A percentile compares a stretch with the other conserved stretches of the same genome.
Conservation (phyloP, 805 yeast genomes). For the Naumovozyma castellii region DNA sequence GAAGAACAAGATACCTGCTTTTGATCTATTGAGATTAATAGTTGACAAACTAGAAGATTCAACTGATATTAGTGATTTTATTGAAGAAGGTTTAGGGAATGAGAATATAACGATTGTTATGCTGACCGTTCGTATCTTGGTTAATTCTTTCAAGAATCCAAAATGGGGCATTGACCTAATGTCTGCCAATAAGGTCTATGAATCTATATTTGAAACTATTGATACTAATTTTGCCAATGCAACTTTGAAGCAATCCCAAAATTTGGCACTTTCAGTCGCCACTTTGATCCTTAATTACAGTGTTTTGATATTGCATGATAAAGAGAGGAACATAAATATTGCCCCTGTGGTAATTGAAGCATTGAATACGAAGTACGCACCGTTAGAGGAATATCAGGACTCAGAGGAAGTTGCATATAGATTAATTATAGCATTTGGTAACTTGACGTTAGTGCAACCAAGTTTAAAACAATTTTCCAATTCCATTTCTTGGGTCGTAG, state of each 20-base stretch:
- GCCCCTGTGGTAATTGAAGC: conserved; percentile 26
- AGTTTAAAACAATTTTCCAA: conserved; percentile 23
- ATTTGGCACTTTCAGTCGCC: conserved; percentile 35
- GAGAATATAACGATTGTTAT: conserved; percentile 29
- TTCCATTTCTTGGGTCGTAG: conserved; percentile 26
- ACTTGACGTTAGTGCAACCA: conserved; percentile 34
- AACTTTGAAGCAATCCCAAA: conserved; percentile 22
- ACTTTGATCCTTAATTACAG: conserved; percentile 44
- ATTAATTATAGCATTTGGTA: conserved; percentile 52
- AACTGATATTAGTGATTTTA: conserved; percentile 31
- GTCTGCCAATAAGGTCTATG: conserved; percentile 29
- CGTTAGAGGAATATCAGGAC: conserved; percentile 23
- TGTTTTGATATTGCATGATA: conserved; percentile 29
- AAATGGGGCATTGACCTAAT: conserved; percentile 41
- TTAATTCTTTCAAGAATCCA: conserved; percentile 41
- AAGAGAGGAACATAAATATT: conserved; percentile 17
- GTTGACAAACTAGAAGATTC: conserved; percentile 35
- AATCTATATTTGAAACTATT: conserved; percentile 33
- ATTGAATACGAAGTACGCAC: conserved; percentile 23
- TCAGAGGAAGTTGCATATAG: conserved; percentile 66
- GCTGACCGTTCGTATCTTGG: conserved; percentile 48
- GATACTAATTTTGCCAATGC: conserved; percentile 18
- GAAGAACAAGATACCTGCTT: conserved; percentile 46
- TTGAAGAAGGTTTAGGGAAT: conserved; percentile 34
- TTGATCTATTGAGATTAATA: conserved; percentile 50